A percentile compares a stretch with the other conserved stretches of the same genome.
Evolutionary conservation across 305 asterid genomes (phyloP).

Genomic region (Fraxinus velutina): DNA sequence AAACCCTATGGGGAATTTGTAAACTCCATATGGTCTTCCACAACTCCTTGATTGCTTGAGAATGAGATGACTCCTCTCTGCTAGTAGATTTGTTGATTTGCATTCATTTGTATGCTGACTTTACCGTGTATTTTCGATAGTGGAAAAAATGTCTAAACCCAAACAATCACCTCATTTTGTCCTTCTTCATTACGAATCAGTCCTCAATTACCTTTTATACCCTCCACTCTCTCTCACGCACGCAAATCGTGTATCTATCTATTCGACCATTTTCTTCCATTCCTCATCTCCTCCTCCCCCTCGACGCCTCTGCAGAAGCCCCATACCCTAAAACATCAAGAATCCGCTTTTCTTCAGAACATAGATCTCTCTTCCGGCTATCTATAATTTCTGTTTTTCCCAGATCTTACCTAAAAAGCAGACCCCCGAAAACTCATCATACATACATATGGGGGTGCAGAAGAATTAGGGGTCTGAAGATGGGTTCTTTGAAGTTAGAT

Average conservation of each 20-base stretch:
- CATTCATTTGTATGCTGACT: no score
- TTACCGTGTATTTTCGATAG: no score
- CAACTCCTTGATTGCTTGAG: no score
- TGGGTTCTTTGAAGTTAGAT: constrained; percentile 42
- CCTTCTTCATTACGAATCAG: not conserved
- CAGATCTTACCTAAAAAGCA: not conserved
- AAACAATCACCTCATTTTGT: not conserved
- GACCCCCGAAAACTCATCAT: not conserved
- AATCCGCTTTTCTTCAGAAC: not conserved
- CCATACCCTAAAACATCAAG: not conserved
- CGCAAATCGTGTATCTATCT: not conserved
- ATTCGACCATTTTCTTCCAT: not conserved
- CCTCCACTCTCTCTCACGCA: not conserved
- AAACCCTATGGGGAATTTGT: no score
- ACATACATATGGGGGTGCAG: not conserved
- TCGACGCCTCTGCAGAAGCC: not conserved
- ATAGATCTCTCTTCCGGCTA: not conserved
- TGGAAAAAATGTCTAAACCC: not conserved
- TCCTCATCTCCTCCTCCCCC: not conserved
- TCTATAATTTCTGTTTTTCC: not conserved
- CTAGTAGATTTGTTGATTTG: no score
- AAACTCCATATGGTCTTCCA: no score
- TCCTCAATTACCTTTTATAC: not conserved
- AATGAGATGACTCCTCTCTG: no score
- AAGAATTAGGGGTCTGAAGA: not conserved